Percentiles rank a stretch among this genome's conserved stretches.
These are phyloP conservation scores for Rhypophila decipiens DNA, from an alignment of 495 filamentous ascomycete species.

Conservation along the genomic window DNA sequence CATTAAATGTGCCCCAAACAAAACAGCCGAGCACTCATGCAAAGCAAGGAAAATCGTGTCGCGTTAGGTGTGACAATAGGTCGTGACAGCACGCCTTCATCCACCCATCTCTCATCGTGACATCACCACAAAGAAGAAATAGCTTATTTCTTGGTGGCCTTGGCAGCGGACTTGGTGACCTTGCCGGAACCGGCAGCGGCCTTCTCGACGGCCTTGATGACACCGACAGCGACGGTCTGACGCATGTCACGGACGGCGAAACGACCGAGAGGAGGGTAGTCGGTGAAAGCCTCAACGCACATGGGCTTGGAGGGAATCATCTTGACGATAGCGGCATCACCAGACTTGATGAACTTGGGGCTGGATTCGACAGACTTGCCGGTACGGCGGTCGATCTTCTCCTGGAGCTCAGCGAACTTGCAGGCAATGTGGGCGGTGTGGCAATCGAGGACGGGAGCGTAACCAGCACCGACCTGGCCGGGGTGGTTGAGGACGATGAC, in stretches of 20 bases:
- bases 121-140: constrained; percentile 7
- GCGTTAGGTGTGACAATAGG: constrained; percentile 11
- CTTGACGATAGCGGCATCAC: constrained; percentile 99
- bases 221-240: constrained; percentile 96
- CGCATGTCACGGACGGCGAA: constrained; percentile 94
- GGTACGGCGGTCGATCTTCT: constrained; percentile 99
- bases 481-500: constrained; percentile 99
- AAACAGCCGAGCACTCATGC: constrained; percentile 39
- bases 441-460: constrained; percentile 98
- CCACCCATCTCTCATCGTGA: constrained; percentile 14
- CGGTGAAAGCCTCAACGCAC: constrained; percentile 99
- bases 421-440: constrained; percentile 99
- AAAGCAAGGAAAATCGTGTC: constrained; percentile 32
- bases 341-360: constrained; percentile 99
- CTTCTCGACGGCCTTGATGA: constrained; percentile 66
- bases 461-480: constrained; percentile 97
- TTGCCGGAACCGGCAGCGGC: constrained; percentile 34
- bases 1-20: constrained; percentile 38
- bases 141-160: constrained; percentile 55
- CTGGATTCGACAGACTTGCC: constrained; percentile 87
- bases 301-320: constrained; percentile 99
- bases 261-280: constrained; percentile 97
- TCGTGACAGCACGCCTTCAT: no score
- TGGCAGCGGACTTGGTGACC: constrained; percentile 70
- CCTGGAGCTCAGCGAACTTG: constrained; percentile 97